Evolutionary conservation across 352 stramenopile genomes (phyloP).

Genomic region (Pythium scleroteichum): DNA sequence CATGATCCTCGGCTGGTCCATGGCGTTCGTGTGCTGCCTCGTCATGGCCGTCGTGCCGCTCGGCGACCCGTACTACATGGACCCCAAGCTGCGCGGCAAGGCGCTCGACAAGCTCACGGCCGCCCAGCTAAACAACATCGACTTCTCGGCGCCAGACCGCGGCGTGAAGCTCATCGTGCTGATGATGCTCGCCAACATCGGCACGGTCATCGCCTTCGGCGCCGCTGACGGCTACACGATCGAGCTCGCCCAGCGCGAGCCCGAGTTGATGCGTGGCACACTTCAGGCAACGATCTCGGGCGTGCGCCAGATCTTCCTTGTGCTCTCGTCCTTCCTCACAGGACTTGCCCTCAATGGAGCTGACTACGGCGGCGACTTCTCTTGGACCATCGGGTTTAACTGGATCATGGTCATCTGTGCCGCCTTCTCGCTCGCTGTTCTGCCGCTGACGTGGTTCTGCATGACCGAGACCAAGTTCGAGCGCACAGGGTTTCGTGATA

Average conservation of each 20-base stretch:
- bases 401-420: conserved; percentile 26
- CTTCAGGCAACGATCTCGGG: conserved; percentile 24
- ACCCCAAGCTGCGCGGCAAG: conserved; percentile 7
- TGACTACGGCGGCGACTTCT: conserved; percentile 28
- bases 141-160: conserved; percentile 13
- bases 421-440: conserved; percentile 12
- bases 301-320: conserved; percentile 12
- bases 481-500: background rate
- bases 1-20: conserved; percentile 44
- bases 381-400: conserved; percentile 26
- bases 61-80: conserved; percentile 18
- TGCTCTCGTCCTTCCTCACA: conserved; percentile 21
- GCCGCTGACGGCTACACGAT: conserved; percentile 29
- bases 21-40: conserved; percentile 22
- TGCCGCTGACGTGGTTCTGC: conserved; percentile 23
- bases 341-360: conserved; percentile 27
- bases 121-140: conserved; percentile 17
- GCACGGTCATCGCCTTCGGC: conserved; percentile 24
- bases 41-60: conserved; percentile 22
- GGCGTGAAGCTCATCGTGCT: conserved; percentile 20
- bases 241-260: conserved; percentile 32
- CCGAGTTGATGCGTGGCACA: conserved; percentile 21
- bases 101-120: conserved; percentile 10
- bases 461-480: conserved; percentile 13
- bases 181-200: conserved; percentile 27